Conservation (phyloP, 768 basidiomycete species). For the Boletus eberwhitei region DNA sequence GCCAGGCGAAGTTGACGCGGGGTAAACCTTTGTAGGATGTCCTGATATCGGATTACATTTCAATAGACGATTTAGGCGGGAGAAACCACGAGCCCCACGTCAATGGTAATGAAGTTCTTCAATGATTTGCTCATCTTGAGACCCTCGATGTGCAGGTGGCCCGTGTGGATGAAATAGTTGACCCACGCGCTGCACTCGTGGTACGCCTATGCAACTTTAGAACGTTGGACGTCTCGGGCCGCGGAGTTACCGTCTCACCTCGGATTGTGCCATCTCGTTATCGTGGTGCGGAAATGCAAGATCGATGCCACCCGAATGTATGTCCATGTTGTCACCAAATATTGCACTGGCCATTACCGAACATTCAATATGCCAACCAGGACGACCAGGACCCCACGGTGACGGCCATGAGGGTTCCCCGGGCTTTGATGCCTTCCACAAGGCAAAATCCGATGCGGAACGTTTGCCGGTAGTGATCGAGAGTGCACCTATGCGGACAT, state of each 20-base stretch:
- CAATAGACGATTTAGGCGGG: not conserved
- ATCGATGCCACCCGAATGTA: constrained; percentile 96
- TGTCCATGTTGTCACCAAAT: constrained; percentile 69
- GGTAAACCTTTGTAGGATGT: constrained; percentile 78
- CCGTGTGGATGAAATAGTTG: constrained; percentile 98
- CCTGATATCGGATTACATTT: constrained; percentile 44
- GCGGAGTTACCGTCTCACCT: constrained; percentile 48
- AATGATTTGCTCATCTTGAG: constrained; percentile 99
- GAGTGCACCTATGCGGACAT: constrained; percentile 47
- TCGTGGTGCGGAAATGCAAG: constrained; percentile 99
- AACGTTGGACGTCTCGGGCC: not conserved
- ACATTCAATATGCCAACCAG: constrained; percentile 98
- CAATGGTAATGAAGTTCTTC: constrained; percentile 98
- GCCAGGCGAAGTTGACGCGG: constrained; percentile 88
- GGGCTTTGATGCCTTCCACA: constrained; percentile 96
- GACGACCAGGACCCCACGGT: constrained; percentile 69
- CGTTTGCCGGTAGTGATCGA: constrained; percentile 60
- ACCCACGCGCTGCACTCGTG: constrained; percentile 93
- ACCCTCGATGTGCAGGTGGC: constrained; percentile 97
- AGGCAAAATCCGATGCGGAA: constrained; percentile 89
- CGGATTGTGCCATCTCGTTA: constrained; percentile 96
- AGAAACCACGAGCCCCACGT: constrained; percentile 46
- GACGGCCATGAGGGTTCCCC: constrained; percentile 97
- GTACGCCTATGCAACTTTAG: constrained; percentile 63
- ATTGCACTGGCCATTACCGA: constrained; percentile 96